Evolutionary conservation across 352 stramenopile species (phyloP).

Genomic region (Phytopythium mirpurense): DNA sequence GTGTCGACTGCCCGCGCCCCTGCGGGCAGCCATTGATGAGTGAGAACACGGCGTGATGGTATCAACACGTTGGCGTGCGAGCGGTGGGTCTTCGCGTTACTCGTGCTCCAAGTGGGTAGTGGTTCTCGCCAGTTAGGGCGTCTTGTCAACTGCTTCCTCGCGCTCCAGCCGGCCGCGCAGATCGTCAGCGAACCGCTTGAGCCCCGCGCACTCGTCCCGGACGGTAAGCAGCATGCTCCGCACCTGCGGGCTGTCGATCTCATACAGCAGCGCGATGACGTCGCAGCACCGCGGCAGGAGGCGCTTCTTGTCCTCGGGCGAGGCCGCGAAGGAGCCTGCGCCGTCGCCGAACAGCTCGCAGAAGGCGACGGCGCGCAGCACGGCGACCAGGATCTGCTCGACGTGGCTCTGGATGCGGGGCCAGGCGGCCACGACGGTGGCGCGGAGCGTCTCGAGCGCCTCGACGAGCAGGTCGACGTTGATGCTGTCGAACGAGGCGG

Average conservation of each 20-base stretch:
- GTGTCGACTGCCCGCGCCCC: too few relatives aligned
- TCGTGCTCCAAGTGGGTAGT: too few relatives aligned
- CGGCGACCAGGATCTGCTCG: slow-evolving; percentile 59
- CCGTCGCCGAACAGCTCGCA: slow-evolving; percentile 57
- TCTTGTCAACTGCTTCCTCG: neutral
- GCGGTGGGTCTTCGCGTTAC: too few relatives aligned
- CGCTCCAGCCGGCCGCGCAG: neutral
- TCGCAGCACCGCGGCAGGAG: slow-evolving; percentile 31
- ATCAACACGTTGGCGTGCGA: too few relatives aligned
- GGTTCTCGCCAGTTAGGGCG: too few relatives aligned
- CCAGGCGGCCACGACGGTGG: slow-evolving; percentile 55
- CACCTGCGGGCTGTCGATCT: slow-evolving; percentile 2
- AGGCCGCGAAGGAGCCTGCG: slow-evolving; percentile 18
- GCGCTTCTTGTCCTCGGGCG: slow-evolving; percentile 18
- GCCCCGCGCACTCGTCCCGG: neutral
- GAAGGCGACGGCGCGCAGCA: slow-evolving; percentile 62
- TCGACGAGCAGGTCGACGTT: slow-evolving; percentile 41
- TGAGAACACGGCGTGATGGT: neutral
- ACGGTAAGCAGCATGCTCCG: neutral
- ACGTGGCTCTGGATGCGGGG: slow-evolving; percentile 61
- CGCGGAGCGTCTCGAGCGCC: slow-evolving; percentile 52
- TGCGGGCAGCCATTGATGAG: too few relatives aligned
- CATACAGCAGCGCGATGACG: slow-evolving; percentile 27
- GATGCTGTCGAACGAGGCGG: slow-evolving; percentile 63
- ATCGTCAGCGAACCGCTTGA: slow-evolving; percentile 1